These are phyloP conservation scores for Pittosporum tobira DNA, from an alignment of 129 eudicot genomes.

Conservation along the genomic window DNA sequence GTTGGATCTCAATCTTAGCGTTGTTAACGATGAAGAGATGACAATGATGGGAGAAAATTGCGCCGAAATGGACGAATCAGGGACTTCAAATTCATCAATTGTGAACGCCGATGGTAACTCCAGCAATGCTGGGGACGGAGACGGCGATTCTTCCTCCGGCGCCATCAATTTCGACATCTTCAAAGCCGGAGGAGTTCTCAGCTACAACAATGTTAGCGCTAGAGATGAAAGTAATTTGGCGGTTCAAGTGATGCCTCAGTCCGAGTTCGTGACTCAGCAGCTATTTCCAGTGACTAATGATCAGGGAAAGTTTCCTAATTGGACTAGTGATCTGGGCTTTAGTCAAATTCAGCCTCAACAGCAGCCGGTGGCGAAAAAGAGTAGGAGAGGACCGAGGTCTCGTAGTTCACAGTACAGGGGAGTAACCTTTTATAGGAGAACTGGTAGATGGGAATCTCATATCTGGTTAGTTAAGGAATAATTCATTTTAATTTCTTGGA, in stretches of 20 bases:
- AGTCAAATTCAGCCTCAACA: conserved; percentile 23
- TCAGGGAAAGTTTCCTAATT: conserved; percentile 10
- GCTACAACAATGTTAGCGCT: background rate
- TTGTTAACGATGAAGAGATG: conserved; percentile 17
- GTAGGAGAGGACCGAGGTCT: conserved; percentile 81
- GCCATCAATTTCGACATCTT: conserved; percentile 46
- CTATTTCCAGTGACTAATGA: conserved; percentile 39
- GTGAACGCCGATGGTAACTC: conserved; percentile 36
- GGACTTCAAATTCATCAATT: conserved; percentile 41
- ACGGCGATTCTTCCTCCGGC: conserved; percentile 31
- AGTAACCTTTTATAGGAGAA: conserved; percentile 71
- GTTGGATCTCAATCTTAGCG: conserved; percentile 66
- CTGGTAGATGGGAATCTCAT: conserved; percentile 93
- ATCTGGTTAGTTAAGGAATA: conserved; percentile 41
- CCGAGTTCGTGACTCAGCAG: conserved; percentile 53
- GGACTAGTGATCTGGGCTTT: conserved; percentile 10
- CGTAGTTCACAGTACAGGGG: conserved; percentile 88
- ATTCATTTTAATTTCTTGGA: background rate
- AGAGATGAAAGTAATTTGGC: conserved; percentile 4
- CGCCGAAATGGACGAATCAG: conserved; percentile 36
- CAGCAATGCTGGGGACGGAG: conserved; percentile 43
- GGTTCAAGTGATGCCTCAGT: conserved; percentile 14
- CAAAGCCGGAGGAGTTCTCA: conserved; percentile 13
- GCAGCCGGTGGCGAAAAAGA: conserved; percentile 35
- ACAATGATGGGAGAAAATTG: background rate